Base-by-base conservation (phyloP, 2,329 filamentous ascomycete genomes). In the Gaeumannomyces sp. region DNA sequence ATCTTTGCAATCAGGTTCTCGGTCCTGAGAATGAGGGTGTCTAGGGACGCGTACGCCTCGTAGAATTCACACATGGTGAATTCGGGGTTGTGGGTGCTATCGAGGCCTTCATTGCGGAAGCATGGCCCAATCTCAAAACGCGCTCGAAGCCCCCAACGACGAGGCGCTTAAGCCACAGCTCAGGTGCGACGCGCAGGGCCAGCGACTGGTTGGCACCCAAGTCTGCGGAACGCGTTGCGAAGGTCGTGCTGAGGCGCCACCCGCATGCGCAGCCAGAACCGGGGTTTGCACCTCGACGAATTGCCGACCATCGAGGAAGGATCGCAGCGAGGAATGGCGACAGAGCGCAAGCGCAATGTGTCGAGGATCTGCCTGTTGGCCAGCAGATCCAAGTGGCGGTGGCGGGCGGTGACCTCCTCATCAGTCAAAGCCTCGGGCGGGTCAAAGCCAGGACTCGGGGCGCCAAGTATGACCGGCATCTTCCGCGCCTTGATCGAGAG, bases 31-130 rank as follows among this genome's bases (percentile, higher is more conserved):
- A 96, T 93, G 62, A 98, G 79, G 58, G 91, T 85, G 50, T 87
- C 79, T 0, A 97, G 83, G 68, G 89, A 90, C 66, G 89, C 87
- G 72, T 93, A 96, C 3, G 93, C 89, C 67, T 90, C 89, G 77
- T 99, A 99, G 78, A 97, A 98, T 77, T 99, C 95, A 80, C 94
- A 98, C 66, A 92, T 98, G 59, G 91, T 95, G 77, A 98, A 99
- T 74, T 99, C 95, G 0, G 95, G 94, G 73, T 99, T 99, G 75
- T 99, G 95, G 0, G 92, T 97, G 35, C 85, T 85, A 75, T 97
- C 93, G 50, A 97, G 79, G 75, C 92, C 92, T 79, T 99, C 95
- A 74, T 99, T 99, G 59, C 95, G 87, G 76, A 99, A 99, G 16
- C 88, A 88, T 4, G 92, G 89, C 0, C 95, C 95, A 68, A 99